A percentile compares a stretch with the other conserved stretches of the same genome.
These are phyloP conservation scores for Leccinellum albellum DNA, from an alignment of 768 basidiomycete species.

Conservation along the genomic window DNA sequence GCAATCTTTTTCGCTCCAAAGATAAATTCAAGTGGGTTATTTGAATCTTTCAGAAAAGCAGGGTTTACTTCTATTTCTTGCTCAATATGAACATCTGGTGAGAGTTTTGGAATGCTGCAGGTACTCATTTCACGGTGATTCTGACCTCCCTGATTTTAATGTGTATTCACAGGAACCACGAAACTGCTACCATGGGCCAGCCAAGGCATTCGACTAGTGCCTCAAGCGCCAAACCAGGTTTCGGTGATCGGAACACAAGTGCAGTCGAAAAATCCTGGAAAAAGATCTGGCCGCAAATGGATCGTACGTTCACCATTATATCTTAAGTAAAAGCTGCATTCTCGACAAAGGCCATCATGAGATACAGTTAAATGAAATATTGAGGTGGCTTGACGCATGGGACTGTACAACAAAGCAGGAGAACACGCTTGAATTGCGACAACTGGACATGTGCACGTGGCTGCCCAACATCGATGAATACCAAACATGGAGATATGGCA, in stretches of 20 bases:
- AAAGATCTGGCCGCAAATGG: neutral
- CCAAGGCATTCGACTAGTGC: neutral
- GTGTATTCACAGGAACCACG: neutral
- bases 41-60: neutral
- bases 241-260: neutral
- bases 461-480: neutral
- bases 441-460: neutral
- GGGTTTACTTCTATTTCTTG: neutral
- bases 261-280: neutral
- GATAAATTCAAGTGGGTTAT: neutral
- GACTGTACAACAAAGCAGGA: neutral
- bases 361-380: neutral
- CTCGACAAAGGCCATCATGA: neutral
- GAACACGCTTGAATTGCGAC: neutral
- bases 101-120: neutral
- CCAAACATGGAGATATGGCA: neutral
- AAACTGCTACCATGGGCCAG: neutral
- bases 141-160: neutral
- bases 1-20: neutral
- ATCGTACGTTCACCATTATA: neutral
- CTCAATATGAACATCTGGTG: neutral
- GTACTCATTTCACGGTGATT: neutral
- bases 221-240: neutral
- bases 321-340: neutral
- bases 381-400: neutral